phyloP scores from a whole-genome alignment of 129 eudicot species.

The Centella asiatica region DNA sequence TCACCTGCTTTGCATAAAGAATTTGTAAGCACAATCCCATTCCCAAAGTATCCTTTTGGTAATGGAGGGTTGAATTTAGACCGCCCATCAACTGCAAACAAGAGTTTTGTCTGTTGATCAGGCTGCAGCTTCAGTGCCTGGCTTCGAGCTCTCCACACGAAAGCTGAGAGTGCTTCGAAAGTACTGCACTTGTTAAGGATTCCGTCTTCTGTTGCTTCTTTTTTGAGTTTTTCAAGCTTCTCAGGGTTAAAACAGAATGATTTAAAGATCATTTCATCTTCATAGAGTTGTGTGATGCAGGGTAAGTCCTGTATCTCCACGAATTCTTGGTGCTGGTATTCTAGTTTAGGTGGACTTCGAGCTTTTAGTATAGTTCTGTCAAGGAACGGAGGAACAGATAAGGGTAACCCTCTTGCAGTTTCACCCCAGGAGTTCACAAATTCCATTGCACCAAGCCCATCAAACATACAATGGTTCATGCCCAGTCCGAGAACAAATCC shows the following conservation, averaged over 20 bases:
- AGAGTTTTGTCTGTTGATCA: constrained; percentile 21
- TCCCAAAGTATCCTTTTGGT: constrained; percentile 34
- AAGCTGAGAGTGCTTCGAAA: constrained; percentile 29
- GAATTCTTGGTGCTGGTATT: constrained; percentile 20
- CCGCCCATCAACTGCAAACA: constrained; percentile 33
- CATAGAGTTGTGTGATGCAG: constrained; percentile 5
- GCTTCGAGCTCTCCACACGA: constrained; percentile 29
- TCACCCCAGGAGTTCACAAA: constrained; percentile 30
- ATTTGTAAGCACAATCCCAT: constrained; percentile 24
- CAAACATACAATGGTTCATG: constrained; percentile 33
- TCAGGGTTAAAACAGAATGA: constrained; percentile 23
- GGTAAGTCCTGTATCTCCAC: constrained; percentile 25
- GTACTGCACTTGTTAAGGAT: constrained; percentile 18
- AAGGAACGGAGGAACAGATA: constrained; percentile 12
- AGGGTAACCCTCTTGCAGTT: constrained; percentile 25
- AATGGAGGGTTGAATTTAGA: constrained; percentile 21
- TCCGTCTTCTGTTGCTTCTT: constrained; percentile 19
- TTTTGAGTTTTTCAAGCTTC: constrained; percentile 16
- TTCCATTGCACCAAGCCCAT: constrained; percentile 32
- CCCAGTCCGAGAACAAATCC: constrained; percentile 24
- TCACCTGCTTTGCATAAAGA: constrained; percentile 17
- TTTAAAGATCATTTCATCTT: constrained; percentile 11
- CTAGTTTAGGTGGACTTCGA: constrained; percentile 17
- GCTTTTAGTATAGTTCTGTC: constrained; percentile 23
- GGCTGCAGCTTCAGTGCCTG: constrained; percentile 6